Evolutionary conservation across 192 early-diverging fungal genomes (phyloP).

Genomic region (Blastocladiella britannica): DNA sequence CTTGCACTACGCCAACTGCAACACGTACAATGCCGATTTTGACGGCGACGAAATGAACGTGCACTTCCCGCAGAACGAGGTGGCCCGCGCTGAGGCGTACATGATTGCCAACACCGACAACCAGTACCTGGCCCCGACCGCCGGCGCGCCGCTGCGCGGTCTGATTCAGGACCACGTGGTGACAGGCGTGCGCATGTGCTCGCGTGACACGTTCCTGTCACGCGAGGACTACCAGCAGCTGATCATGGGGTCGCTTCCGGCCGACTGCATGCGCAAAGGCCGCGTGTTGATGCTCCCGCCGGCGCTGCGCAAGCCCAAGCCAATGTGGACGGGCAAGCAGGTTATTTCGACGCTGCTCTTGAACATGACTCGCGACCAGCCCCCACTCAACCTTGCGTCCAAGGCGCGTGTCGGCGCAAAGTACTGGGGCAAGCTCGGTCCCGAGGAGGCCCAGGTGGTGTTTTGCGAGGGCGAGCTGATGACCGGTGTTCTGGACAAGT

Average conservation of each 20-base stretch:
- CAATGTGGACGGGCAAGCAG: slow-evolving; percentile 96
- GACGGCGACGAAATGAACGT: slow-evolving; percentile 99
- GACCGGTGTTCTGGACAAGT: slow-evolving; percentile 87
- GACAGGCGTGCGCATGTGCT: slow-evolving; percentile 84
- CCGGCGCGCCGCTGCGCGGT: slow-evolving; percentile 89
- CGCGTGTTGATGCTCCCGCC: slow-evolving; percentile 69
- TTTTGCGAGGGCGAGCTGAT: slow-evolving; percentile 75
- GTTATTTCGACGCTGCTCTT: slow-evolving; percentile 76
- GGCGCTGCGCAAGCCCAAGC: slow-evolving; percentile 62
- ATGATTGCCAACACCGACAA: slow-evolving; percentile 84
- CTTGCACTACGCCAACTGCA: slow-evolving; percentile 95
- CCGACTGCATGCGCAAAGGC: slow-evolving; percentile 45
- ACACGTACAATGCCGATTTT: slow-evolving; percentile 94
- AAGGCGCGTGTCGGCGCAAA: slow-evolving; percentile 67
- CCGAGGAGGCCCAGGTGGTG: slow-evolving; percentile 67
- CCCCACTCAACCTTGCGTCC: slow-evolving; percentile 68
- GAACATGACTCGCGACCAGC: slow-evolving; percentile 61
- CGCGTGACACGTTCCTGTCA: slow-evolving; percentile 67
- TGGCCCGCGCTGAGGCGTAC: slow-evolving; percentile 85
- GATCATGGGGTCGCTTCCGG: slow-evolving; percentile 67
- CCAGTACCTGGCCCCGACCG: slow-evolving; percentile 93
- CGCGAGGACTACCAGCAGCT: slow-evolving; percentile 85
- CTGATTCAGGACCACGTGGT: slow-evolving; percentile 97
- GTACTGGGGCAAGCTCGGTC: slow-evolving; percentile 58
- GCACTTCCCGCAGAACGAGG: slow-evolving; percentile 97